These are phyloP conservation scores for Cladosporium sp. DNA, from an alignment of 2,329 filamentous ascomycete genomes.

Conservation along the genomic window DNA sequence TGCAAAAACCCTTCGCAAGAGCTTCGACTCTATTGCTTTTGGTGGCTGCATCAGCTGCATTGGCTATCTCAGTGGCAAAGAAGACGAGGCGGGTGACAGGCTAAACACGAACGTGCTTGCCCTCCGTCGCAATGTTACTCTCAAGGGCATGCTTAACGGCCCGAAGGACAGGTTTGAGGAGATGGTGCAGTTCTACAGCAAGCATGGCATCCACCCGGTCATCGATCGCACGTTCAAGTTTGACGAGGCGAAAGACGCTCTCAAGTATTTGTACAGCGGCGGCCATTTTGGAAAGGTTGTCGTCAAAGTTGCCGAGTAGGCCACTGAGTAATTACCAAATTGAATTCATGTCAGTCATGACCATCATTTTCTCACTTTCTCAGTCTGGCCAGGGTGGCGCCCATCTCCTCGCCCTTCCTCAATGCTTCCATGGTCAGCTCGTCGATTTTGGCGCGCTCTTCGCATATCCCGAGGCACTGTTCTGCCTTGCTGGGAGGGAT, in stretches of 20 bases:
- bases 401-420: constrained; percentile 30
- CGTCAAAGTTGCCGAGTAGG: constrained; percentile 22
- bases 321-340: background rate
- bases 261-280: constrained; percentile 31
- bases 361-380: constrained; percentile 22
- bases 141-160: constrained; percentile 54
- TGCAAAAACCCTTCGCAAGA: constrained; percentile 42
- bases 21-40: constrained; percentile 37
- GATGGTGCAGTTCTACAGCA: constrained; percentile 37
- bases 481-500: constrained; percentile 23
- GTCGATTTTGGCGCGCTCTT: constrained; percentile 31
- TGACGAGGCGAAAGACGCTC: constrained; percentile 28
- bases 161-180: constrained; percentile 49
- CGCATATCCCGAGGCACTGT: constrained; percentile 28
- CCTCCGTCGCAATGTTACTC: constrained; percentile 45
- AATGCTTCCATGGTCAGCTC: constrained; percentile 29
- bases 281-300: constrained; percentile 35
- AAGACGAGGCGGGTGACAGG: constrained; percentile 49
- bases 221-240: constrained; percentile 37
- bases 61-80: constrained; percentile 45
- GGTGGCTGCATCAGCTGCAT: constrained; percentile 38
- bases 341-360: background rate
- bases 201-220: constrained; percentile 36
- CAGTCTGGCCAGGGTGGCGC: constrained; percentile 30
- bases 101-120: constrained; percentile 56